A percentile compares a stretch with the other conserved stretches of the same genome.
Conservation (phyloP, 495 filamentous ascomycete genomes). For the Extremus antarcticus region DNA sequence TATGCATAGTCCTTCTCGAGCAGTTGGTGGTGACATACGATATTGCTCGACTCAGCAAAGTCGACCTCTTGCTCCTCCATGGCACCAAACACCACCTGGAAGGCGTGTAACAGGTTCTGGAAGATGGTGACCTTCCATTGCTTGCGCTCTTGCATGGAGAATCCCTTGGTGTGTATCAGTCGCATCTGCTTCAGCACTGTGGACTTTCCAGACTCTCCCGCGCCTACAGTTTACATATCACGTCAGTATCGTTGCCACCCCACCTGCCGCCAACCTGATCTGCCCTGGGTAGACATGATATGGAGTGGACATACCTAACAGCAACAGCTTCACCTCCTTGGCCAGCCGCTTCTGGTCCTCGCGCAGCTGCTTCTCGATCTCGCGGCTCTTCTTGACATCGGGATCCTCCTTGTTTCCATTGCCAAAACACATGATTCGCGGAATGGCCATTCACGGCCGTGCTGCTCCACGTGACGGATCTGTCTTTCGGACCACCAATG, state of each 20-base stretch:
- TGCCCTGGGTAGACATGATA: background rate
- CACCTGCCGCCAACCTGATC: background rate
- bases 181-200: slow-evolving; percentile 99
- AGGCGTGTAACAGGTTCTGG: slow-evolving; percentile 40
- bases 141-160: slow-evolving; percentile 79
- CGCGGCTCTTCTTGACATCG: slow-evolving; percentile 35
- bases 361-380: slow-evolving; percentile 37
- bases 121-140: slow-evolving; percentile 87
- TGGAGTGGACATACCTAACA: slow-evolving; percentile 28
- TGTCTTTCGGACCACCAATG: too few species aligned
- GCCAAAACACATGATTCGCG: slow-evolving; percentile 22
- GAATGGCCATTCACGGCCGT: background rate
- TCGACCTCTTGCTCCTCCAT: slow-evolving; percentile 82
- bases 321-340: slow-evolving; percentile 37
- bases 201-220: slow-evolving; percentile 95
- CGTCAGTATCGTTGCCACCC: slow-evolving; percentile 4
- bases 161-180: slow-evolving; percentile 89
- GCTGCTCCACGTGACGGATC: background rate
- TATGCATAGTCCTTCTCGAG: background rate
- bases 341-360: slow-evolving; percentile 33
- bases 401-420: slow-evolving; percentile 21
- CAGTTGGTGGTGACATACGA: slow-evolving; percentile 39
- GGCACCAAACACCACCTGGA: slow-evolving; percentile 67
- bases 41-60: slow-evolving; percentile 65
- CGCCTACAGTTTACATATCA: slow-evolving; percentile 46